Conservation (phyloP, 257 asterid species). For the Cinchona pubescens region DNA sequence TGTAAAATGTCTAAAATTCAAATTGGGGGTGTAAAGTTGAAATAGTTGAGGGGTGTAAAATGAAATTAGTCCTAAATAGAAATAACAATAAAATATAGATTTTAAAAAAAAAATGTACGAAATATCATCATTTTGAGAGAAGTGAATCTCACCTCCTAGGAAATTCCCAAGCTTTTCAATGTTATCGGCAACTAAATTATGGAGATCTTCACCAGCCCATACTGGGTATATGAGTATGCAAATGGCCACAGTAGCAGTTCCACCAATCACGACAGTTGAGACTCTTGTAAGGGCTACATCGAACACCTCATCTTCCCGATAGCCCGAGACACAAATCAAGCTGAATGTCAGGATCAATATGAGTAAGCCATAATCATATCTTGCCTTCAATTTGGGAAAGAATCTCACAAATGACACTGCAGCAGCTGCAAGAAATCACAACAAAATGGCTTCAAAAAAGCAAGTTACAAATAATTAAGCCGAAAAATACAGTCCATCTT, state of each 20-base stretch:
- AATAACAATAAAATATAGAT: not conserved
- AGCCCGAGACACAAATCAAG: conserved; percentile 61
- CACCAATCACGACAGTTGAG: conserved; percentile 62
- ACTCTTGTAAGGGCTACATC: conserved; percentile 44
- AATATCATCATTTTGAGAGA: not conserved
- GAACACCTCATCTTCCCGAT: conserved; percentile 50
- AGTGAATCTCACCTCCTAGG: conserved; percentile 51
- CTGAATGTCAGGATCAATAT: conserved; percentile 61
- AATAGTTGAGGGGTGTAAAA: no score
- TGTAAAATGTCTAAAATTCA: no score
- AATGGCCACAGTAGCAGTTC: conserved; percentile 31
- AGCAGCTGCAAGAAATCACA: conserved; percentile 39
- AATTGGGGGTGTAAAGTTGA: no score
- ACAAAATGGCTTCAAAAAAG: not conserved
- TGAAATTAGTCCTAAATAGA: no score
- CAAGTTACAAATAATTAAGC: not conserved
- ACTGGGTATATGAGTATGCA: conserved; percentile 53
- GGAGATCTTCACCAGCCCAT: conserved; percentile 84
- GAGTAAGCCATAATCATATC: conserved; percentile 67
- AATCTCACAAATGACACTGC: conserved; percentile 49
- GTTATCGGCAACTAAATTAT: conserved; percentile 46
- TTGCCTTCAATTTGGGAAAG: conserved; percentile 54
- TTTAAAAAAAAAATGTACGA: no score
- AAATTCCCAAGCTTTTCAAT: conserved; percentile 54
- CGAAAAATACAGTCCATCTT: no score